Evolutionary conservation across 176 grass and related monocot species (phyloP).

Genomic region (Metroxylon sagu): DNA sequence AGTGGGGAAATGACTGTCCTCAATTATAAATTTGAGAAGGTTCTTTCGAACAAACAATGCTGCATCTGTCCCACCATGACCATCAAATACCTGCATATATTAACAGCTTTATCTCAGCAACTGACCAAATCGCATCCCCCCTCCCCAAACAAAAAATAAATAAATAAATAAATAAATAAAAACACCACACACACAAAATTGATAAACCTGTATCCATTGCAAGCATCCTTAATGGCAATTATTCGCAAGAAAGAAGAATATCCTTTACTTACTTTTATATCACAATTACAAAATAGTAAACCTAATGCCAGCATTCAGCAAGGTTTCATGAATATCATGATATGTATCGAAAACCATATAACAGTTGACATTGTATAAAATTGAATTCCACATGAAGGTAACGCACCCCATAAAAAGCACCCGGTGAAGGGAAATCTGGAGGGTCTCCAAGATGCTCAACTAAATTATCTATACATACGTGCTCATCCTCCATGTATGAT

Average conservation of each 20-base stretch:
- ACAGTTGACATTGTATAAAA: no score
- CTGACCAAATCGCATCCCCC: not conserved
- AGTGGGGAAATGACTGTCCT: conserved; percentile 67
- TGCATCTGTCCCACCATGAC: conserved; percentile 81
- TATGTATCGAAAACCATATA: no score
- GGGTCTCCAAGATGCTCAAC: conserved; percentile 42
- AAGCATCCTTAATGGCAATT: no score
- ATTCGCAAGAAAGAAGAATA: no score
- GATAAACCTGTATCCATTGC: no score
- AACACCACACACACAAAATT: no score
- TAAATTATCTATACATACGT: conserved; percentile 77
- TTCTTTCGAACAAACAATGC: conserved; percentile 78
- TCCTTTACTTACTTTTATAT: no score
- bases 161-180: no score
- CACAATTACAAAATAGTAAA: no score
- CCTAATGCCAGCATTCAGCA: no score
- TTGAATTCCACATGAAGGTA: conserved; percentile 15
- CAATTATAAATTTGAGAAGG: conserved; percentile 81
- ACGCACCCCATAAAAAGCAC: conserved; percentile 90
- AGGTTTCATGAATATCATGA: no score
- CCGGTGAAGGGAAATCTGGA: conserved; percentile 44
- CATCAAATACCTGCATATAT: conserved; percentile 75
- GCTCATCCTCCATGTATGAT: conserved; percentile 88
- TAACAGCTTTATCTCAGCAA: not conserved
- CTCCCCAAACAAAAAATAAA: no score